These are phyloP conservation scores for Eutrema japonicum DNA, from an alignment of 345 rosid genomes.

Conservation along the genomic window DNA sequence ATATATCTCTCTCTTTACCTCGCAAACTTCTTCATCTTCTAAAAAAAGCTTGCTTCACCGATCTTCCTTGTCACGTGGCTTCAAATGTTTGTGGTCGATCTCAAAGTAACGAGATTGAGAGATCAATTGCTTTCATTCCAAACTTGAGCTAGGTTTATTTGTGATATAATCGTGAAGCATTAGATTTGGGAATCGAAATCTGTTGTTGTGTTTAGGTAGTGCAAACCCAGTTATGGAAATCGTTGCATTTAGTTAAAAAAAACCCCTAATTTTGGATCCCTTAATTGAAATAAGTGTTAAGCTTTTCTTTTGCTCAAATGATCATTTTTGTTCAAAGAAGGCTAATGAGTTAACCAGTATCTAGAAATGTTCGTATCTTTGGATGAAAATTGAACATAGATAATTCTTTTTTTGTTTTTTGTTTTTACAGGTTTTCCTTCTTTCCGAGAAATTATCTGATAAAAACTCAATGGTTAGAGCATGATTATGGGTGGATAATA, in stretches of 20 bases:
- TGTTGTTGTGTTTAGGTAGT: slow-evolving; percentile 5
- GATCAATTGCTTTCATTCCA: too few relatives aligned
- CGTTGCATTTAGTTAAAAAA: background rate
- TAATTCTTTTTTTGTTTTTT: background rate
- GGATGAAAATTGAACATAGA: background rate
- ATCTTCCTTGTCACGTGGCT: slow-evolving; percentile 20
- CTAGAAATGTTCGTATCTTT: background rate
- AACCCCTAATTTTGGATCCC: background rate
- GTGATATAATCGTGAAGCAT: background rate
- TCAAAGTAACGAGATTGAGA: too few relatives aligned
- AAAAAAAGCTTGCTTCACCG: background rate
- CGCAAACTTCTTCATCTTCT: background rate
- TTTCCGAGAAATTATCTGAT: background rate
- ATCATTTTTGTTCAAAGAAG: background rate
- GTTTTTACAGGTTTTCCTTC: background rate
- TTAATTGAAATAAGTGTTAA: background rate
- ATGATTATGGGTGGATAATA: too few relatives aligned
- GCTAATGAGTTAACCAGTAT: background rate
- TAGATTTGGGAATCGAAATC: slow-evolving; percentile 16
- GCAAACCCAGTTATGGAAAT: background rate
- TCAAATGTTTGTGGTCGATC: too few relatives aligned
- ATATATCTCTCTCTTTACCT: background rate
- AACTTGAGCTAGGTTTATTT: too few relatives aligned
- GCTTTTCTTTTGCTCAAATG: slow-evolving; percentile 11
- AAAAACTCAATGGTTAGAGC: slow-evolving; percentile 61